Percentiles rank a stretch among this genome's conserved stretches.
Conservation (phyloP, 192 early-diverging fungal species). For the Haplosporangium gracile region DNA sequence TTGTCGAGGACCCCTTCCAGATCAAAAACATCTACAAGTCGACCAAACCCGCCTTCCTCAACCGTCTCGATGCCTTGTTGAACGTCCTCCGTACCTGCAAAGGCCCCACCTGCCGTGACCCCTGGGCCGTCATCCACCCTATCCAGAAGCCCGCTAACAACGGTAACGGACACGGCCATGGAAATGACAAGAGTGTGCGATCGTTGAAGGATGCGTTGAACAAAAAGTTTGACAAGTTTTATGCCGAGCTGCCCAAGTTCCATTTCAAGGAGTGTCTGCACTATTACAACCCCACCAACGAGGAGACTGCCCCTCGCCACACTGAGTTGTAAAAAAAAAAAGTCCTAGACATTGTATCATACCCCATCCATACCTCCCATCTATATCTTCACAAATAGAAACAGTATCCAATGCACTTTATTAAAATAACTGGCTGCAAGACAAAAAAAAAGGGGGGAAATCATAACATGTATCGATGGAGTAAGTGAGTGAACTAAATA, state of each 20-base stretch:
- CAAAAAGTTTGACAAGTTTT: constrained; percentile 63
- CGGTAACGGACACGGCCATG: neutral
- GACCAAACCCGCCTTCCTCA: constrained; percentile 49
- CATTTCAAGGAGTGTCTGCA: constrained; percentile 52
- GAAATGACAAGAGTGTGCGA: constrained; percentile 19
- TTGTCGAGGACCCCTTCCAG: constrained; percentile 71
- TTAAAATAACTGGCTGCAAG: too few species aligned
- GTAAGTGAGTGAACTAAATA: too few species aligned
- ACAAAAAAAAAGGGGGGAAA: too few species aligned
- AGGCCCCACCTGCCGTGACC: constrained; percentile 66
- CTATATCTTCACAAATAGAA: neutral
- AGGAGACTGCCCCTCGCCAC: constrained; percentile 26
- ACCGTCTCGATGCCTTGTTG: constrained; percentile 70
- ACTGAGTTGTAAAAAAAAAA: constrained; percentile 22
- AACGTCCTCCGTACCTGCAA: constrained; percentile 65
- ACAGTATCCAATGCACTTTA: neutral
- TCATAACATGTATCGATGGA: too few species aligned
- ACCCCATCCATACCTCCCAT: neutral
- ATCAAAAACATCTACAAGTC: constrained; percentile 65
- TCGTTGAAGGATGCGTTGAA: constrained; percentile 62
- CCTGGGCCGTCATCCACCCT: constrained; percentile 67
- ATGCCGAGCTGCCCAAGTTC: constrained; percentile 60
- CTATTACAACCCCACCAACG: constrained; percentile 53
- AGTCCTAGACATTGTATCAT: neutral
- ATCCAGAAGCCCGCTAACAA: neutral